Evolutionary conservation across 768 basidiomycete genomes (phyloP).

Genomic region (Leccinum variicolor): DNA sequence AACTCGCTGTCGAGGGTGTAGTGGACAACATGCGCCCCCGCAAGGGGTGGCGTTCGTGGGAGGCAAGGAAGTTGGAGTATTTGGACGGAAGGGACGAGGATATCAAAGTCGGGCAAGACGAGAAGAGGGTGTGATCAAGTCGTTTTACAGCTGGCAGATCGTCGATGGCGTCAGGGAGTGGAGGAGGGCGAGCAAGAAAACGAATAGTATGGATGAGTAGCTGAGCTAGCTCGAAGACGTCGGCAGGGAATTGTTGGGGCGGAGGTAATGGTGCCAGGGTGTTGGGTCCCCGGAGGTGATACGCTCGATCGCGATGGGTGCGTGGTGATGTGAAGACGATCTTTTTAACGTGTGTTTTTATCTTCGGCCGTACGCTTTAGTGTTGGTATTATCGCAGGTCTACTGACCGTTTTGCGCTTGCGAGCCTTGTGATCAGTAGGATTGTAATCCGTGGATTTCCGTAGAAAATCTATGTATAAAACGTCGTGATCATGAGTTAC

Average conservation of each 20-base stretch:
- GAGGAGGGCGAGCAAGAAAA: slow-evolving; percentile 47
- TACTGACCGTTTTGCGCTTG: slow-evolving; percentile 15
- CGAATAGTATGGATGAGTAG: slow-evolving; percentile 33
- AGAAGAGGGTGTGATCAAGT: slow-evolving; percentile 72
- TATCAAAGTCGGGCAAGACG: slow-evolving; percentile 67
- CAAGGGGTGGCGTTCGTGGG: slow-evolving; percentile 71
- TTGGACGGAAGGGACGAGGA: slow-evolving; percentile 68
- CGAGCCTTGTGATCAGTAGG: slow-evolving; percentile 10
- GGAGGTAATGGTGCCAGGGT: slow-evolving; percentile 37
- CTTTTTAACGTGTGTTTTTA: slow-evolving; percentile 24
- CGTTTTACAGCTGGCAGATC: slow-evolving; percentile 84
- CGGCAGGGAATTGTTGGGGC: slow-evolving; percentile 7
- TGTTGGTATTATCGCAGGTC: slow-evolving; percentile 8
- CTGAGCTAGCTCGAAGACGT: slow-evolving; percentile 29
- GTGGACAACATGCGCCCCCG: slow-evolving; percentile 58
- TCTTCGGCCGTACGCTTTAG: slow-evolving; percentile 29
- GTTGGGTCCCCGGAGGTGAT: slow-evolving; percentile 38
- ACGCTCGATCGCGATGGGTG: slow-evolving; percentile 63
- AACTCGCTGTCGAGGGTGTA: slow-evolving; percentile 57
- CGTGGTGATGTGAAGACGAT: slow-evolving; percentile 43
- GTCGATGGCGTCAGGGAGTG: slow-evolving; percentile 71
- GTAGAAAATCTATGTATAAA: slow-evolving; percentile 14
- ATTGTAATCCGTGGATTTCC: slow-evolving; percentile 11
- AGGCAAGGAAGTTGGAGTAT: slow-evolving; percentile 64
- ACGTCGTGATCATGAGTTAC: slow-evolving; percentile 1